Base-by-base conservation (phyloP, 192 early-diverging fungal genomes). In the Haplosporangium gracile region DNA sequence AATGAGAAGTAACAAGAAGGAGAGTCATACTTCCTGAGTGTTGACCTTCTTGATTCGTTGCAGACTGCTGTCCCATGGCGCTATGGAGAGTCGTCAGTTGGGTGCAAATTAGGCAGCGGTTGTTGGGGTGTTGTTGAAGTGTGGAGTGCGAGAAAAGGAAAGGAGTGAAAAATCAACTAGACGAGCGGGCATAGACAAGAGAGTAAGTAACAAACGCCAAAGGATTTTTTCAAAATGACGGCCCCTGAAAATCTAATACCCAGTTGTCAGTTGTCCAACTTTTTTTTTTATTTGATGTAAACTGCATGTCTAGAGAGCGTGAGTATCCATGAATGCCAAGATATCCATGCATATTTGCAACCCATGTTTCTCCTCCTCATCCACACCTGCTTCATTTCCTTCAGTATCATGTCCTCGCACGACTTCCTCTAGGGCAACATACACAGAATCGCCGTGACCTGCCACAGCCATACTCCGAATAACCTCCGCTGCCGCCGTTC, bases 381-480 rank as follows among this genome's bases (percentile, higher is more conserved):
- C 78, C 24, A 45, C 63, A 34, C 72, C 78, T 4, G 77, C 75
- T 0, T 51, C 74, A 3, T 40, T 38, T 13, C 60, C 65, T 43
- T 1, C 38, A 16, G 2, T 11, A 29, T 2, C 29, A 68, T 7
- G 40, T 74, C 40, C 53, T 26, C 74, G 71, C 11, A 85, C 11
- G 11, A 60, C 20, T 5, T 85, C 74, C 20, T 78, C 47, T 24
- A 86, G 49, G 6, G 51, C 79, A 40, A 86, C 4, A 72, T 70
- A 86, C 13, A 86, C 84, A 55, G 84, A 70, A 29, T 86, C 84
- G 7, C 84, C 84, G 43, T 86, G 84, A 11, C 84, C 84, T 15
- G 84, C 79, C 6, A 60, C 29, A 1, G 84, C 84, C 79, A 86
- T 80, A 42, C 79, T 78, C 34, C 76, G 73, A 24, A 86, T 78